Evolutionary conservation across 495 filamentous ascomycete species (phyloP), one percentile per base, ranked within the genome.

Genomic region (Talaromyces stipitatus): DNA sequence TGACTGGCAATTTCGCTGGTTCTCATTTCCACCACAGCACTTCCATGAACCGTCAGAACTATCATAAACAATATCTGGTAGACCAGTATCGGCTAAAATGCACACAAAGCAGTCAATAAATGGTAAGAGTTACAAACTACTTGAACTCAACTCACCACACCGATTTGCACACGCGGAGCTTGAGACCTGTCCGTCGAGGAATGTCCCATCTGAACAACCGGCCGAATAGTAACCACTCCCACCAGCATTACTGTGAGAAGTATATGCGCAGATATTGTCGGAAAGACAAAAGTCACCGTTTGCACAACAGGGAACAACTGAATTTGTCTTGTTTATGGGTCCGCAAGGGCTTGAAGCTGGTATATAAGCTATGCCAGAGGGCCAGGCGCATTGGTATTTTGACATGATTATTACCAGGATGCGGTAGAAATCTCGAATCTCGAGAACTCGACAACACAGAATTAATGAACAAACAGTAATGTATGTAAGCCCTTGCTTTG

Each of bases 281-380:
- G 53, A 55, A 4, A 55, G 53, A 45, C 53, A 55, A 22, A n/a
- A 55, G 14, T 55, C 53, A 26, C 53, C 53, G 6, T 36, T 16
- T 18, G 36, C 53, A 24, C 53, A 55, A 41, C 53, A 55, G 1
- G 53, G 32, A 22, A 55, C 32, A 12, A 41, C 53, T 4, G 32
- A 20, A n/a, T 33, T 41, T 36, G 53, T 55, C 53, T 55, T n/a
- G 20, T 55, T 55, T 1, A 55, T 36, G 18, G 53, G 53, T 20
- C 53, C 53, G 33, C 53, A 55, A 11, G 53, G 53, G 22, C 45
- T 48, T 48, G 45, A 48, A 6, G 45, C 9, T 23, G 45, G 45
- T 27, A 48, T 27, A 11, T 23, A 48, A 4, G 24, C 22, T 18
- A 48, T 48, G 45, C 45, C 24, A 0, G 45, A 48, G 0, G 45